phyloP scores from a whole-genome alignment of 2,329 filamentous ascomycete species.

The Xylaria multiplex region DNA sequence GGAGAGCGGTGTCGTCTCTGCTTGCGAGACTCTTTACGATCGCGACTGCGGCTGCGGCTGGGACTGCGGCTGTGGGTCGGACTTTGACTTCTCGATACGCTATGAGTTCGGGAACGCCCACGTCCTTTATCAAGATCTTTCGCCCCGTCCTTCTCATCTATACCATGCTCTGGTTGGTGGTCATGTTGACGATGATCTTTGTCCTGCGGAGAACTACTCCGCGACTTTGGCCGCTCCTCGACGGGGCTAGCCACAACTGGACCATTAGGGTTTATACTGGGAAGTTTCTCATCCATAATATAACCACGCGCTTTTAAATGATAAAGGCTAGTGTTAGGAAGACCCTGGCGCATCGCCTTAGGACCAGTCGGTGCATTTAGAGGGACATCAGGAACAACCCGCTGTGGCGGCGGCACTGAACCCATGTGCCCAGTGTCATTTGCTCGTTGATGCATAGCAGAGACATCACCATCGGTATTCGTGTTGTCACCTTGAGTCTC shows the following conservation, averaged over 20 bases:
- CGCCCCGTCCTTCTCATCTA: conserved; percentile 43
- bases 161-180: conserved; percentile 50
- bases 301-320: conserved; percentile 67
- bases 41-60: conserved; percentile 57
- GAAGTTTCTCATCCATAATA: conserved; percentile 54
- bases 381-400: conserved; percentile 56
- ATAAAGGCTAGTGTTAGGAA: conserved; percentile 82
- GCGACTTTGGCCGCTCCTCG: conserved; percentile 53
- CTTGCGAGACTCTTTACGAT: conserved; percentile 59
- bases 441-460: conserved; percentile 49
- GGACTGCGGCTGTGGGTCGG: conserved; percentile 54
- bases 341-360: conserved; percentile 90
- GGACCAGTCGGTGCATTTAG: conserved; percentile 88
- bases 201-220: conserved; percentile 60
- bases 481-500: conserved; percentile 45
- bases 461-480: conserved; percentile 48
- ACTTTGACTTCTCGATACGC: conserved; percentile 51
- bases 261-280: conserved; percentile 48
- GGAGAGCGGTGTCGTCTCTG: conserved; percentile 66
- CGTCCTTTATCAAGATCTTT: conserved; percentile 47
- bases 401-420: conserved; percentile 40
- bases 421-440: conserved; percentile 41
- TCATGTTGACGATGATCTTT: conserved; percentile 51
- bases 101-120: conserved; percentile 46
- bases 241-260: conserved; percentile 48